Evolutionary conservation across 2,329 filamentous ascomycete genomes (phyloP).

Genomic region (Colletotrichum cereale): DNA sequence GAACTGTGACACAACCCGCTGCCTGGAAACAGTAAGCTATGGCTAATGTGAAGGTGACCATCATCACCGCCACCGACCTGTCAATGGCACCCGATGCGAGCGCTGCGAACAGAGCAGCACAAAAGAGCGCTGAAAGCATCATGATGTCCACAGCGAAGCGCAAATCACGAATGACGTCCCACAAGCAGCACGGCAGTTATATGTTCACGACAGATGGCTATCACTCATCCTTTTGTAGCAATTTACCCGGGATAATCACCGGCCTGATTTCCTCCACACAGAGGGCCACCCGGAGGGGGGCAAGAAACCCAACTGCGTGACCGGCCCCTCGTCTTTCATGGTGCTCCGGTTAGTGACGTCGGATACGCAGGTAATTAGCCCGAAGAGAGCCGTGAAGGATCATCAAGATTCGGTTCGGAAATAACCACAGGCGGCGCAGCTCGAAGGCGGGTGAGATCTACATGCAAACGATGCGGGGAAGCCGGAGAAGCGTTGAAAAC

Average conservation of each 20-base stretch:
- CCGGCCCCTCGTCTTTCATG: constrained; percentile 5
- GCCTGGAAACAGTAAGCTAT: constrained; percentile 18
- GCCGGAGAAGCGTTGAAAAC: not conserved
- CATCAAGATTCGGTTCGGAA: not conserved
- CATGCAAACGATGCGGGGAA: not conserved
- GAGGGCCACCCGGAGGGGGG: constrained; percentile 17
- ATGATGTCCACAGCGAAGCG: not conserved
- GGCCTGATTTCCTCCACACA: constrained; percentile 28
- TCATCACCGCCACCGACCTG: not conserved
- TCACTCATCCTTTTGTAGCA: constrained; percentile 23
- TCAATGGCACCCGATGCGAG: constrained; percentile 5
- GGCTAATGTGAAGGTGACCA: rapidly evolving
- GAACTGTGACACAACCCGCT: constrained; percentile 42
- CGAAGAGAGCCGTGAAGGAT: not conserved
- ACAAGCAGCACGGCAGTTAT: not conserved
- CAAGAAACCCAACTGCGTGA: not conserved
- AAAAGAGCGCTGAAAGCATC: not conserved
- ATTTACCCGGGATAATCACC: constrained; percentile 27
- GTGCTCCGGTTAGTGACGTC: constrained; percentile 16
- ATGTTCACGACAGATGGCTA: not conserved
- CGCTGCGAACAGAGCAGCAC: constrained; percentile 11
- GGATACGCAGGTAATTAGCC: constrained; percentile 16
- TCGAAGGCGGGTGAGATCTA: not conserved
- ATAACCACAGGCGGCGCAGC: not conserved
- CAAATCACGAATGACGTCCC: not conserved